Conservation (phyloP, 2,329 filamentous ascomycete genomes). For the Lecanicillium sp. region DNA sequence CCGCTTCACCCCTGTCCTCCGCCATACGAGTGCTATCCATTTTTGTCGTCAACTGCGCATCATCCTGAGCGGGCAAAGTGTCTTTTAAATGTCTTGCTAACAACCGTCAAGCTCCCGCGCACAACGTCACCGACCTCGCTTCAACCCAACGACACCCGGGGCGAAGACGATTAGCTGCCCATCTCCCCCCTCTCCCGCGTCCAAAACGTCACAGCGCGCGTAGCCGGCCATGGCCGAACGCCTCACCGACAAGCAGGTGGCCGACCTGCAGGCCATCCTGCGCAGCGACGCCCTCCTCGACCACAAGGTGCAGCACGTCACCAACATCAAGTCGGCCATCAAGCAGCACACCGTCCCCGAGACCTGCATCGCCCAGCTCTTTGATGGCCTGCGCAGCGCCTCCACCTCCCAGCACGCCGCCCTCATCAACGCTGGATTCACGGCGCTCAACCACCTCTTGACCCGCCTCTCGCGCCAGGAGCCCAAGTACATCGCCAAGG, state of each 20-base stretch:
- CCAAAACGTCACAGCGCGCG: too few species aligned
- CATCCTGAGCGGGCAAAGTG: too few species aligned
- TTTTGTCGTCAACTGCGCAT: too few species aligned
- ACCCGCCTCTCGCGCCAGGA: conserved; percentile 83
- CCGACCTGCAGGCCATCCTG: conserved; percentile 43
- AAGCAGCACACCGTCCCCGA: conserved; percentile 90
- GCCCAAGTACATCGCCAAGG: conserved; percentile 61
- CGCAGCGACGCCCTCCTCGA: conserved; percentile 60
- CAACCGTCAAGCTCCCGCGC: too few species aligned
- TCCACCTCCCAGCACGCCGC: conserved; percentile 69
- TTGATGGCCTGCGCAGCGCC: conserved; percentile 72
- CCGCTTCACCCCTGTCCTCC: background rate
- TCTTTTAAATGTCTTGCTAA: conserved; percentile 1
- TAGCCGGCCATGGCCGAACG: conserved; percentile 47
- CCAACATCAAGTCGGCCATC: conserved; percentile 75
- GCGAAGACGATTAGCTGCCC: background rate
- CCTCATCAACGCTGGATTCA: conserved; percentile 77
- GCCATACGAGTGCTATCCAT: too few species aligned
- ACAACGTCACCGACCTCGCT: background rate
- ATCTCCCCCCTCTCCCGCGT: too few species aligned
- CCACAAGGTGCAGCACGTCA: conserved; percentile 63
- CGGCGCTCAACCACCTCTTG: conserved; percentile 77
- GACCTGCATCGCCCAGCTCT: conserved; percentile 59
- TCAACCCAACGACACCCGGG: background rate
- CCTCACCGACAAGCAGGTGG: conserved; percentile 51